Base-by-base conservation (phyloP, 495 filamentous ascomycete species). In the Hyphodiscus hymeniophilus region DNA sequence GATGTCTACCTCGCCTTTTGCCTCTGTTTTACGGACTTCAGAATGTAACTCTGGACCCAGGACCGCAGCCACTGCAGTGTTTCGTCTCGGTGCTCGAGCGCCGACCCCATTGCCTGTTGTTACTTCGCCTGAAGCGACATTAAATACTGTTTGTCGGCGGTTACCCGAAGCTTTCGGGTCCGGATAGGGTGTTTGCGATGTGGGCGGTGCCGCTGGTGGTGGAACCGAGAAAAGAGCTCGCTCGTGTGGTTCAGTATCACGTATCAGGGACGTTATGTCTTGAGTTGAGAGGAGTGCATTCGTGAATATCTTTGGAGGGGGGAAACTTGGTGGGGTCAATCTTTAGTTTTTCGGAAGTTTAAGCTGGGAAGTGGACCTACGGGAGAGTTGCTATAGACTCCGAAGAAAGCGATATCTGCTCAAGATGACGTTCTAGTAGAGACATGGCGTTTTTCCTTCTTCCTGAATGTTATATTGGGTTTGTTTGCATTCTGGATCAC, bases 221-320 rank as follows among this genome's bases (percentile, higher is more conserved):
- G 89, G 87, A 7, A 94, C 80, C 30, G 90, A 89, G 69, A 98
- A 98, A 3, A 98, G 77, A 12, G 90, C 94, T 55, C 91, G 84
- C 66, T 98, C 92, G 68, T 98, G 92, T 15, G 81, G 69, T 66
- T 98, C 92, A 24, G 91, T 96, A 64, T 98, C 92, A 47, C 92
- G 85, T 56, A 98, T 96, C 12, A 98, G 64, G 10, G 88, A 76
- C 8, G 94, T 96, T 56, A 98, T 96, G 63, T 98, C 92, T 58
- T 86, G 85, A 47, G 78, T 77, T 47, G 82, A 80, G 41, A 97
- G 78, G 34, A 97, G 76, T 28, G 92, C 87, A 65, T 94, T 96
- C 54, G 91, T 94, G 67, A 97, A 98, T 60, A 91, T 87, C 57
- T 88, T 94, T n/a, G 92, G 87, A 12, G 77, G 77, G 20, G 87